Percentiles rank a stretch among this genome's conserved stretches.
These are phyloP conservation scores for Fibroporia radiculosa DNA, from an alignment of 768 basidiomycete species.

Conservation along the genomic window DNA sequence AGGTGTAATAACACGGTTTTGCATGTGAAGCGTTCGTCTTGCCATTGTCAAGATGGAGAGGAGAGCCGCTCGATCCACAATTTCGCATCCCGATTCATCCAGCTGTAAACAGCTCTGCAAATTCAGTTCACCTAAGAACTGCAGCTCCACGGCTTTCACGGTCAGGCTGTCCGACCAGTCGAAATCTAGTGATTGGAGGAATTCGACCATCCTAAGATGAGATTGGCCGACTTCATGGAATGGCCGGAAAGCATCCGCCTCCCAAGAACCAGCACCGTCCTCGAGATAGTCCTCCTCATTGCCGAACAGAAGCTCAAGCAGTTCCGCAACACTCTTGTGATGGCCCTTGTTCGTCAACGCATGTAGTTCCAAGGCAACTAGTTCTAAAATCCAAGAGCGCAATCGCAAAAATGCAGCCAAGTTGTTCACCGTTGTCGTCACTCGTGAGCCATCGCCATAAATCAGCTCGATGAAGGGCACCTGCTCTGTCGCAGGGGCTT, in stretches of 20 bases:
- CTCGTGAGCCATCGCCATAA: constrained; percentile 65
- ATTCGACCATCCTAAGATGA: constrained; percentile 79
- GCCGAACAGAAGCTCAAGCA: constrained; percentile 79
- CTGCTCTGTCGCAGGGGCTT: constrained; percentile 41
- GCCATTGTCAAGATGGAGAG: constrained; percentile 59
- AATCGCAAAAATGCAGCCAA: constrained; percentile 73
- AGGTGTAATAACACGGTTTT: constrained; percentile 56
- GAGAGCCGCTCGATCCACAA: constrained; percentile 71
- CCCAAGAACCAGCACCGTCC: constrained; percentile 31
- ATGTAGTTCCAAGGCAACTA: constrained; percentile 83
- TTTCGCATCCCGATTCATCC: constrained; percentile 69
- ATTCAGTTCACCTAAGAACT: constrained; percentile 60
- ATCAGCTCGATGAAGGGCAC: constrained; percentile 52
- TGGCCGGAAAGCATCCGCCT: constrained; percentile 43
- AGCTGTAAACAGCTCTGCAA: constrained; percentile 61
- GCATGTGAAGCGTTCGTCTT: constrained; percentile 53
- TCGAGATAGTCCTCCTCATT: constrained; percentile 41
- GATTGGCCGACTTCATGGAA: constrained; percentile 78
- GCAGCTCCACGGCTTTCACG: constrained; percentile 48
- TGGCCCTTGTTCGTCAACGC: constrained; percentile 75
- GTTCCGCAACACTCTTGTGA: constrained; percentile 60
- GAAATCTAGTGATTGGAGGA: constrained; percentile 79
- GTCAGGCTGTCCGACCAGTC: constrained; percentile 78
- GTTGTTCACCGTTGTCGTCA: constrained; percentile 58
- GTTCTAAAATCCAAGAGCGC: constrained; percentile 79